Conservation (phyloP, 2,329 filamentous ascomycete genomes). For the Rhynchosporium agropyri region DNA sequence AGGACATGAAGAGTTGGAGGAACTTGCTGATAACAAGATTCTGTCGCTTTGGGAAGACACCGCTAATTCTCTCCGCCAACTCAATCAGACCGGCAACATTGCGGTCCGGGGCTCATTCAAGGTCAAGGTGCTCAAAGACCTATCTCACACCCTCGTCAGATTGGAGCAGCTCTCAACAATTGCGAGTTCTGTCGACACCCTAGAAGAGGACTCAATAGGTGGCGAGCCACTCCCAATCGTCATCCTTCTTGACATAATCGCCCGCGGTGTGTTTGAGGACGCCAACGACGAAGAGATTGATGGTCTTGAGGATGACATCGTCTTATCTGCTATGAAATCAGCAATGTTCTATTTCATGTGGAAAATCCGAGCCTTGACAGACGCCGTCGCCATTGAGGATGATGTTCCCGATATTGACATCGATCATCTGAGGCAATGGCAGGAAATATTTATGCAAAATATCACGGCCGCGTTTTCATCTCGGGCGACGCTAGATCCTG, state of each 20-base stretch:
- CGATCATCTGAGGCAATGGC: conserved; percentile 59
- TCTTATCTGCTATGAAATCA: conserved; percentile 73
- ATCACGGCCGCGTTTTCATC: conserved; percentile 71
- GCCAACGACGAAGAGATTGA: conserved; percentile 68
- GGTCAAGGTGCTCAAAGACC: conserved; percentile 64
- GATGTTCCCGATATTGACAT: conserved; percentile 61
- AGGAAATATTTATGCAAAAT: conserved; percentile 60
- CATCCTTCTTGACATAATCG: conserved; percentile 71
- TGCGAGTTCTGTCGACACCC: conserved; percentile 72
- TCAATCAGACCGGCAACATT: conserved; percentile 71
- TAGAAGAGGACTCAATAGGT: conserved; percentile 71
- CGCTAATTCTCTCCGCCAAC: conserved; percentile 65
- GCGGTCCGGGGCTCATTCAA: conserved; percentile 69
- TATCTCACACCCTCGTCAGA: conserved; percentile 75
- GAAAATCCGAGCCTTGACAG: conserved; percentile 69
- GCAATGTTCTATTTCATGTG: conserved; percentile 94
- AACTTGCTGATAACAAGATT: conserved; percentile 79
- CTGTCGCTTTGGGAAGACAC: conserved; percentile 84
- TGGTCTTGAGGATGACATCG: conserved; percentile 77
- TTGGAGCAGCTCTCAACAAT: conserved; percentile 80
- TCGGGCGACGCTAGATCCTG: conserved; percentile 70
- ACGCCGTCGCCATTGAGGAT: conserved; percentile 55
- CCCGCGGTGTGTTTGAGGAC: conserved; percentile 71
- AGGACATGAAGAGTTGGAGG: conserved; percentile 84
- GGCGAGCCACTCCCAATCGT: conserved; percentile 59